These are phyloP conservation scores for Arthrobotrys sinensis DNA, from an alignment of 2,329 filamentous ascomycete species.

Conservation along the genomic window DNA sequence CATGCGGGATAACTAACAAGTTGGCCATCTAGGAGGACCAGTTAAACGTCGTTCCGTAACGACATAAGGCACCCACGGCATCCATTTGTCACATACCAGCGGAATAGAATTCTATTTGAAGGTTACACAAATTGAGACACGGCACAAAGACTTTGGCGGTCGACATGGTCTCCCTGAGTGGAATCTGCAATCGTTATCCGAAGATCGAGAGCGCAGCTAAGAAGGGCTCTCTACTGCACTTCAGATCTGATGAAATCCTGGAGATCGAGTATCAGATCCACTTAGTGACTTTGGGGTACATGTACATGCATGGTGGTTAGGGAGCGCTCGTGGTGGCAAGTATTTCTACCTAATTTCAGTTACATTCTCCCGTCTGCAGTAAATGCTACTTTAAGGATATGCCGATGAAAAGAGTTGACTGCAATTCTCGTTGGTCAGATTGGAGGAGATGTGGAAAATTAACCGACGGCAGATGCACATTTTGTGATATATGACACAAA, in stretches of 20 bases:
- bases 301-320: background rate
- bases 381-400: background rate
- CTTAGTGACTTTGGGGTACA: constrained; percentile 13
- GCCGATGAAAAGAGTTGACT: constrained; percentile 13
- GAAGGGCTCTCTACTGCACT: background rate
- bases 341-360: background rate
- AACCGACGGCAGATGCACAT: constrained; percentile 48
- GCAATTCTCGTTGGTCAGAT: constrained; percentile 51
- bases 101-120: background rate
- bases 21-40: background rate
- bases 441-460: constrained; percentile 39
- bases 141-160: constrained; percentile 26
- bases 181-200: background rate
- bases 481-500: constrained; percentile 53
- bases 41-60: background rate
- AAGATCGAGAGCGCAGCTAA: background rate
- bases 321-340: constrained; percentile 14
- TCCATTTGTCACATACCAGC: constrained; percentile 29
- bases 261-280: constrained; percentile 36
- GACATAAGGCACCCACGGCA: background rate
- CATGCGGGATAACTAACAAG: too few species aligned
- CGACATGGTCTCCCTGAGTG: background rate
- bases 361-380: constrained; percentile 11
- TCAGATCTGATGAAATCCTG: constrained; percentile 33
- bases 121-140: constrained; percentile 46